Evolutionary conservation across 495 filamentous ascomycete genomes (phyloP), one percentile per base, ranked within the genome.

Genomic region (Neurospora pannonica): DNA sequence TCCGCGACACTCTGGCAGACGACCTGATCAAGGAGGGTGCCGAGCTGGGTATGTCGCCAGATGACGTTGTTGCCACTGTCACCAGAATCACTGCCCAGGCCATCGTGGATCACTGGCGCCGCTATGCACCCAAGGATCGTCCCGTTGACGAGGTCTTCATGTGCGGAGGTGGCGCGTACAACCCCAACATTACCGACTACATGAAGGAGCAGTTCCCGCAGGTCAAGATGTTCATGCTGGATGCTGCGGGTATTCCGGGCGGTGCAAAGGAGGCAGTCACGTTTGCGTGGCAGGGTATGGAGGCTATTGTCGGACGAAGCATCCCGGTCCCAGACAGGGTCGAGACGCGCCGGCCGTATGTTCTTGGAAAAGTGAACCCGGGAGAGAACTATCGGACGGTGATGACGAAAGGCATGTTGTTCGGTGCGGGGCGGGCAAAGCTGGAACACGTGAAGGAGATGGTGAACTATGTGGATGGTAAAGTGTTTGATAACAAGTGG

Each of bases 241-340:
- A 89, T 70, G 85, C 86, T 70, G 87, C 87, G 28, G 87, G 87
- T 37, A 83, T 90, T 46, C 84, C 85, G 3, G 86, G 76, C 9
- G 85, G 82, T 7, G 87, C 87, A 0, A 90, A 88, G 80, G 88
- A 90, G 81, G 87, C 87, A 28, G 85, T 90, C 72, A 89, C 85
- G 2, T 89, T 88, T 73, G 86, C 87, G 17, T 88, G 84, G 85
- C 88, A 87, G 73, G 86, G 83, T 21, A 86, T 89, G 83, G 86
- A 88, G 78, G 85, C 84, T 9, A 78, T 88, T 42, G 79, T 88
- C 19, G 87, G 85, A 36, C 83, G 87, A 40, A 83, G 81, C 4
- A 86, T 88, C 46, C 87, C 85, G 11, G 85, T 89, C 31, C 86
- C 87, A 1, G 82, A 81, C 19, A 80, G 85, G n/a, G 85, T 88